These are phyloP conservation scores for Hypoxylon sp. DNA, from an alignment of 2,329 filamentous ascomycete genomes.

Conservation along the genomic window DNA sequence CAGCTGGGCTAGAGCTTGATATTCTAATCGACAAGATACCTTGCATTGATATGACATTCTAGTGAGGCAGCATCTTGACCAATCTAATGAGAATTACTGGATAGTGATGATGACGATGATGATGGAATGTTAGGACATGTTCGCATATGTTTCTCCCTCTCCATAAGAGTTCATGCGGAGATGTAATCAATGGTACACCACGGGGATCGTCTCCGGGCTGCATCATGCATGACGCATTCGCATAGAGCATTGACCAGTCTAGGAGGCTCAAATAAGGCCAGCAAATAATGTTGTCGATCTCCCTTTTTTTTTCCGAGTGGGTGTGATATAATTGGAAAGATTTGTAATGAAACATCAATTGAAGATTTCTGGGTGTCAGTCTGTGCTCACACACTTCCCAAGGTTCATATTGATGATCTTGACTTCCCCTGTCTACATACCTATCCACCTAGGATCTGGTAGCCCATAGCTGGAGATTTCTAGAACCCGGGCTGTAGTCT, in stretches of 20 bases:
- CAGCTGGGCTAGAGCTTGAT: slow-evolving; percentile 4
- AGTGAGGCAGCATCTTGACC: slow-evolving; percentile 8
- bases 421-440: background rate
- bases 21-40: slow-evolving; percentile 6
- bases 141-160: background rate
- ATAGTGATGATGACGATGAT: background rate
- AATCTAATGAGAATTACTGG: slow-evolving; percentile 13
- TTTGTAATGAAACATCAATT: slow-evolving; percentile 38
- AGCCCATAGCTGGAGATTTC: slow-evolving; percentile 4
- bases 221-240: slow-evolving; percentile 28
- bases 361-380: slow-evolving; percentile 16
- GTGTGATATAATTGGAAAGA: slow-evolving; percentile 43
- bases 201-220: slow-evolving; percentile 31
- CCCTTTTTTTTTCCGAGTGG: background rate
- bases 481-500: slow-evolving; percentile 19
- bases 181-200: slow-evolving; percentile 23
- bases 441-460: background rate
- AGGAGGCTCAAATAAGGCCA: slow-evolving; percentile 42
- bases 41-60: slow-evolving; percentile 16
- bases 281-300: slow-evolving; percentile 30
- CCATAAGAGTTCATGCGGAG: slow-evolving; percentile 8
- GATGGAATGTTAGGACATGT: slow-evolving; percentile 8
- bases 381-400: slow-evolving; percentile 19
- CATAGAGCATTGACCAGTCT: slow-evolving; percentile 22
- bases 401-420: slow-evolving; percentile 18